Evolutionary conservation across 805 yeast genomes (phyloP).

Genomic region (Schwanniomyces polymorphus): DNA sequence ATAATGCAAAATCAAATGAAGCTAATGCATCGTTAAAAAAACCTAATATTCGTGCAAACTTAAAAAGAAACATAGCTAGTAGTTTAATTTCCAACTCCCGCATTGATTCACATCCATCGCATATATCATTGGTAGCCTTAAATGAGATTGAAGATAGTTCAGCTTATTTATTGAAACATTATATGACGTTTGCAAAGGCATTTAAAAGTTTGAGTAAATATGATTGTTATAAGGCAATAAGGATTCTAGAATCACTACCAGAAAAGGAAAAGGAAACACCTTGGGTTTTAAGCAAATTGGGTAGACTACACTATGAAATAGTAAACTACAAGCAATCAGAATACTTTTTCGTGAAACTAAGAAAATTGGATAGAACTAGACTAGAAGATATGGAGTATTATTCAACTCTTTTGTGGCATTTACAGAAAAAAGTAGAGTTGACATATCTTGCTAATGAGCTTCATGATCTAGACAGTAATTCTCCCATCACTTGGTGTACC

Average conservation of each 20-base stretch:
- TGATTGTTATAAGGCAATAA: conserved; percentile 79
- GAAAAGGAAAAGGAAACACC: conserved; percentile 67
- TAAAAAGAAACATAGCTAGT: conserved; percentile 23
- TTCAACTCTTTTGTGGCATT: conserved; percentile 91
- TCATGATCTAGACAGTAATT: conserved; percentile 58
- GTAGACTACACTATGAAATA: conserved; percentile 81
- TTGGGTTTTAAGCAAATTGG: conserved; percentile 80
- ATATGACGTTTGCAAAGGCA: conserved; percentile 58
- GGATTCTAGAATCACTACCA: conserved; percentile 66
- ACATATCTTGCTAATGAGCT: conserved; percentile 84
- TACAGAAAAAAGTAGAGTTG: conserved; percentile 75
- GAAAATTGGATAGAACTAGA: conserved; percentile 74
- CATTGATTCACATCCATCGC: conserved; percentile 11
- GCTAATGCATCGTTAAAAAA: conserved; percentile 2
- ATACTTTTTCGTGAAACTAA: conserved; percentile 57
- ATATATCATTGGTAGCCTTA: conserved; percentile 9
- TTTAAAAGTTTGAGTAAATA: conserved; percentile 59
- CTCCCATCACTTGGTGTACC: conserved; percentile 89
- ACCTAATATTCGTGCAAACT: conserved; percentile 8
- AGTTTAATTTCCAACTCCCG: conserved; percentile 10
- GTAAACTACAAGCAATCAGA: conserved; percentile 82
- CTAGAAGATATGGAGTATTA: conserved; percentile 86
- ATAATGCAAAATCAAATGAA: conserved; percentile 4
- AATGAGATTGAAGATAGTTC: conserved; percentile 34
- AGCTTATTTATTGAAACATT: conserved; percentile 46